These are phyloP conservation scores for Zygoascus flipseniorum DNA, from an alignment of 805 yeast genomes.

Conservation along the genomic window DNA sequence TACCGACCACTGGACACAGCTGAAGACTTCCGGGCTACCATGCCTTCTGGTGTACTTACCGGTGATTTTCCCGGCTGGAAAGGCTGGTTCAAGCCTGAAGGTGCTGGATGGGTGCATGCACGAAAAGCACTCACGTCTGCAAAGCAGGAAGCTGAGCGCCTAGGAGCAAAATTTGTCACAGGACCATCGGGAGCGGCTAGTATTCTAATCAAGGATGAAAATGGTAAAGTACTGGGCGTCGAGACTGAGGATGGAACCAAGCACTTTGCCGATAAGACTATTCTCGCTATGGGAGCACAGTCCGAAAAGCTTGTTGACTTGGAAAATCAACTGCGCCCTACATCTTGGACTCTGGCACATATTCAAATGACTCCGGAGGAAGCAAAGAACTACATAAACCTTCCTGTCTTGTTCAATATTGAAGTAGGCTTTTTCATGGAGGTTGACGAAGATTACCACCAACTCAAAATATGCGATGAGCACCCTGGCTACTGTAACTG, in stretches of 20 bases:
- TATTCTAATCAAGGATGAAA: slow-evolving; percentile 7
- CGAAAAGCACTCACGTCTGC: slow-evolving; percentile 25
- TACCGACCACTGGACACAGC: slow-evolving; percentile 7
- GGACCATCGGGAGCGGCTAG: slow-evolving; percentile 8
- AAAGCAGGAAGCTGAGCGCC: slow-evolving; percentile 23
- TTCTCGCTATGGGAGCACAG: slow-evolving; percentile 36
- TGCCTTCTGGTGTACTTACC: neutral
- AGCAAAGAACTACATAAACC: slow-evolving; percentile 23
- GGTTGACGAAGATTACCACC: slow-evolving; percentile 22
- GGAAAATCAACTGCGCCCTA: slow-evolving; percentile 31
- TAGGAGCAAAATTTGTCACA: slow-evolving; percentile 30
- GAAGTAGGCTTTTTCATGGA: slow-evolving; percentile 38
- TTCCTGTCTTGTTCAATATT: slow-evolving; percentile 32
- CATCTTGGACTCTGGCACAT: slow-evolving; percentile 37
- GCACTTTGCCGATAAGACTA: slow-evolving; percentile 21
- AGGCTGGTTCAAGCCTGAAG: slow-evolving; percentile 6
- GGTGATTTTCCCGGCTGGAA: slow-evolving; percentile 1
- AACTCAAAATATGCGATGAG: slow-evolving; percentile 1
- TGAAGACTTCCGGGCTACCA: slow-evolving; percentile 23
- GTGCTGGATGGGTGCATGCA: slow-evolving; percentile 35
- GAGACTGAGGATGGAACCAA: slow-evolving; percentile 17
- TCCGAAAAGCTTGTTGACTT: slow-evolving; percentile 31
- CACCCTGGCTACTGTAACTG: neutral
- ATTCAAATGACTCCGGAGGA: slow-evolving; percentile 31
- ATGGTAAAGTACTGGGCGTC: slow-evolving; percentile 13